Conservation (phyloP, 2,329 filamentous ascomycete species). For the Diaporthe eres region DNA sequence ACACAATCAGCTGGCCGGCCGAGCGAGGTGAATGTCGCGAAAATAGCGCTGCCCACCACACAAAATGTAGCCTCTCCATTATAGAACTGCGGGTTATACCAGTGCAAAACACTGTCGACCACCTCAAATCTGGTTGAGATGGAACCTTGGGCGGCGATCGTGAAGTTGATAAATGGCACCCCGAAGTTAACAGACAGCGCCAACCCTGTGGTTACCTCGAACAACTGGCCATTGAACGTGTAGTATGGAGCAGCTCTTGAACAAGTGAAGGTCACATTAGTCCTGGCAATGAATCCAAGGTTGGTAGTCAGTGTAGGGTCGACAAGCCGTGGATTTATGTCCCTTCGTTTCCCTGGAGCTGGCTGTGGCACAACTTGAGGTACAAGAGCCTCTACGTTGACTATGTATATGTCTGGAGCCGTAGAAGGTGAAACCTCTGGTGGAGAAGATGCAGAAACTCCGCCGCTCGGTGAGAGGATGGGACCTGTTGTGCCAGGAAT, state of each 20-base stretch:
- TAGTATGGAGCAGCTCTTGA: slow-evolving; percentile 1
- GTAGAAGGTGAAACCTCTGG: background rate
- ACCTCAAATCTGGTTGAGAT: slow-evolving; percentile 12
- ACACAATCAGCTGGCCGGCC: background rate
- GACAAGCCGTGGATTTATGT: background rate
- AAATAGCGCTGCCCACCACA: slow-evolving; percentile 6
- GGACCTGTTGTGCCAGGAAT: background rate
- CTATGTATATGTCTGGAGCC: background rate
- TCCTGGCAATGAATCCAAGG: background rate
- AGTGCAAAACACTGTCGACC: background rate
- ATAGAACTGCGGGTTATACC: background rate
- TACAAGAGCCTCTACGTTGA: slow-evolving; percentile 14
- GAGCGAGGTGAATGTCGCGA: background rate
- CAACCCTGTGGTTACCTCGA: background rate
- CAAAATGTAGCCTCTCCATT: slow-evolving; percentile 7
- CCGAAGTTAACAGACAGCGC: background rate
- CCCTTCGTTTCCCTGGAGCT: background rate
- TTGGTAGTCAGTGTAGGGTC: background rate
- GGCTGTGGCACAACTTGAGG: background rate
- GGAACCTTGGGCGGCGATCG: background rate
- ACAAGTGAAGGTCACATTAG: background rate
- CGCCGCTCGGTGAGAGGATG: background rate
- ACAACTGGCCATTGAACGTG: slow-evolving; percentile 2
- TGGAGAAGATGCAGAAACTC: background rate
- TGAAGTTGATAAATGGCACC: slow-evolving; percentile 7